phyloP scores from a whole-genome alignment of 495 filamentous ascomycete species.

The Hypoxylon lienhwacheense region DNA sequence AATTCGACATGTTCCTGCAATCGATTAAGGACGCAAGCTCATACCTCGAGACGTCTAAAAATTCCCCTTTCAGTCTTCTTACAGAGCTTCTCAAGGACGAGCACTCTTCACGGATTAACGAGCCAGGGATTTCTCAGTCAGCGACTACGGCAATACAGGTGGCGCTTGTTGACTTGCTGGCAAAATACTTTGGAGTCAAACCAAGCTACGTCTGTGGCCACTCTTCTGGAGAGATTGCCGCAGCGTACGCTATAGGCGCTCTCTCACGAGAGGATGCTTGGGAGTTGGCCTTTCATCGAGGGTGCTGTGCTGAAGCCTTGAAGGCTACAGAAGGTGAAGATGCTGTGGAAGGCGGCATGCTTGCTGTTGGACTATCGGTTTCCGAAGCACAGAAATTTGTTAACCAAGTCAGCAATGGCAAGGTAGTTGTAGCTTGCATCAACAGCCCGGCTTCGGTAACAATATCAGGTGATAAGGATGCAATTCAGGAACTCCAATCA shows the following conservation, averaged over 20 bases:
- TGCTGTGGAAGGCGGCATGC: conserved; percentile 40
- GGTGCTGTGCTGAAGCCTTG: conserved; percentile 20
- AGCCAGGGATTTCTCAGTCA: conserved; percentile 39
- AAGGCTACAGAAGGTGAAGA: conserved; percentile 8
- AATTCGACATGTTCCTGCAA: conserved; percentile 24
- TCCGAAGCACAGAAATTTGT: conserved; percentile 33
- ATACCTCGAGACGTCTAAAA: conserved; percentile 13
- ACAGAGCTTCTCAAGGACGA: conserved; percentile 23
- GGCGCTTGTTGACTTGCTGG: conserved; percentile 53
- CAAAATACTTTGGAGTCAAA: conserved; percentile 44
- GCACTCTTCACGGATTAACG: conserved; percentile 12
- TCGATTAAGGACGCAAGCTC: conserved; percentile 27
- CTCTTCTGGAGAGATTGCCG: conserved; percentile 63
- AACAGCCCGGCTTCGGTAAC: conserved; percentile 49
- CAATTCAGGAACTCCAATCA: conserved; percentile 36
- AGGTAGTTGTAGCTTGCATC: conserved; percentile 43
- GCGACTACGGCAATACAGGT: conserved; percentile 49
- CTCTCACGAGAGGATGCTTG: conserved; percentile 45
- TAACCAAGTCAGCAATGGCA: conserved; percentile 1
- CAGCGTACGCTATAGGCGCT: conserved; percentile 33
- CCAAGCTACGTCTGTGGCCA: conserved; percentile 61
- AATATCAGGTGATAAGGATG: conserved; percentile 41
- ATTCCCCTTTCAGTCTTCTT: conserved; percentile 8
- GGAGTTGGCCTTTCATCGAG: conserved; percentile 46
- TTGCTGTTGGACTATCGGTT: conserved; percentile 40